Evolutionary conservation across 331 rosid genomes (phyloP), one percentile per base, ranked within the genome.

Genomic region (Phaseolus coccineus): DNA sequence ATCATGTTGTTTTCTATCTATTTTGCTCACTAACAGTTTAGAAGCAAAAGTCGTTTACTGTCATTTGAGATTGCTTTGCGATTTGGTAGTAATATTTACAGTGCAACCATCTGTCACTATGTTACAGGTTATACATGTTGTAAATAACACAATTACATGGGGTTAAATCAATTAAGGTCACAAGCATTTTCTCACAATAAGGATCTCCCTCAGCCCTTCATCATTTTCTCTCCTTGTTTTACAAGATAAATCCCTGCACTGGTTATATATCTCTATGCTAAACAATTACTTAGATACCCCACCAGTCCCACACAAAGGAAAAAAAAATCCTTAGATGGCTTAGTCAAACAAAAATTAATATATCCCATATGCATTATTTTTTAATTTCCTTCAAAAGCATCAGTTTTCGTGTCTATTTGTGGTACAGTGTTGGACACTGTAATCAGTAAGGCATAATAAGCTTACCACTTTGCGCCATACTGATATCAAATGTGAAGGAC

Each of bases 401-500:
- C 47, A 75, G 12, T 39, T 22, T 74, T 15, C 48, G 25, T 35
- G 74, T 56, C 46, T 39, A 57, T 44, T 50, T 57, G 73, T 11
- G 39, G 52, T 27, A 39, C 19, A 62, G 59, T 61, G 69, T 75
- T 12, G 75, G 12, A 80, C 58, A 80, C 50, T 13, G 37, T 55
- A 56, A 39, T 4, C 2, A 0, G 25, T 19, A 16, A 37, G 64
- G 61, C n/a, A n/a, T n/a, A n/a, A n/a, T n/a, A n/a, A n/a, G n/a
- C n/a, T n/a, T n/a, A n/a, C n/a, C n/a, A n/a, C n/a, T n/a, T n/a
- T n/a, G n/a, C n/a, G n/a, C n/a, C n/a, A n/a, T n/a, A n/a, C n/a
- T n/a, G n/a, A n/a, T n/a, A n/a, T n/a, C n/a, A n/a, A n/a, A n/a
- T n/a, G n/a, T n/a, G n/a, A n/a, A 77, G 96, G 93, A 82, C 93